phyloP scores from a whole-genome alignment of 345 rosid genomes.

The Eucalyptus sideroxylon region DNA sequence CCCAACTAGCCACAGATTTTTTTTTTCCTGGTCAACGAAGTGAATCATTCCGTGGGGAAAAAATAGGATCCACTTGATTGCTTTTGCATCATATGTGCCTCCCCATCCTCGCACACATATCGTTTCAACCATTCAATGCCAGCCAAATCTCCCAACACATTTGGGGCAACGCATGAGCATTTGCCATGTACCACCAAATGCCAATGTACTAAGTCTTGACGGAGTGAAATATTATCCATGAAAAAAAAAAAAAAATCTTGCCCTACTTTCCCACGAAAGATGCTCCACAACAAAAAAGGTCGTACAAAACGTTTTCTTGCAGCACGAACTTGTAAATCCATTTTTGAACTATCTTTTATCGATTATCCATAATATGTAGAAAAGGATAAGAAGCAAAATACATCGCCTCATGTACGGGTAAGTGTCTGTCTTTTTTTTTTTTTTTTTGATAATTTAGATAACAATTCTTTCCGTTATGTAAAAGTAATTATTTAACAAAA shows the following conservation, averaged over 20 bases:
- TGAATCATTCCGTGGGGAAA: background rate
- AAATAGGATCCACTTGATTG: background rate
- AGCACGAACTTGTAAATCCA: background rate
- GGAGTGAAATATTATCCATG: background rate
- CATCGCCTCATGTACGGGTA: background rate
- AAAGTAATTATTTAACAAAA: background rate
- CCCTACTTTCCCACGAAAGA: background rate
- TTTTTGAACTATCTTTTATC: background rate
- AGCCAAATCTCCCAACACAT: background rate
- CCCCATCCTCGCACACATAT: background rate
- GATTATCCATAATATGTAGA: background rate
- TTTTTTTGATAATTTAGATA: background rate
- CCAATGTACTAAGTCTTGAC: background rate
- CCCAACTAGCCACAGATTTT: background rate
- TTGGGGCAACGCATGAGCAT: background rate
- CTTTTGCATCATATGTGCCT: background rate
- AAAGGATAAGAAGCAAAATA: background rate
- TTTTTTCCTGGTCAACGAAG: background rate
- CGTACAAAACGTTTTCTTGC: background rate
- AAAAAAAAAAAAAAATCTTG: background rate
- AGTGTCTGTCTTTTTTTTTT: background rate
- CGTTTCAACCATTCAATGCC: background rate
- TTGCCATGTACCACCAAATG: background rate
- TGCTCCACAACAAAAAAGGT: background rate
- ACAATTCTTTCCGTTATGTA: background rate